A percentile compares a stretch with the other conserved stretches of the same genome.
Conservation (phyloP, 2,329 filamentous ascomycete species). For the Fonsecaea erecta region DNA sequence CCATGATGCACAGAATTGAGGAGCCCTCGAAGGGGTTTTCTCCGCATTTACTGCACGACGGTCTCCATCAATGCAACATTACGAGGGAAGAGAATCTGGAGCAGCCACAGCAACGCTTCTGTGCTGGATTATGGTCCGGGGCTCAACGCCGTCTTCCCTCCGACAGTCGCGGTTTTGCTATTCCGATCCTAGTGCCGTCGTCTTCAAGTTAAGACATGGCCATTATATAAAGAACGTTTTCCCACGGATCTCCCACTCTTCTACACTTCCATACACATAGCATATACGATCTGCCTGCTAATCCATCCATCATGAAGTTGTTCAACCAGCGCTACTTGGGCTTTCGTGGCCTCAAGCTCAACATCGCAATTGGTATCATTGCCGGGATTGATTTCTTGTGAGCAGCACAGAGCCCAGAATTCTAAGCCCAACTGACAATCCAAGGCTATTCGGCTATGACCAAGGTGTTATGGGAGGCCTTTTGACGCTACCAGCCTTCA, state of each 20-base stretch:
- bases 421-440: not conserved
- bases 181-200: not conserved
- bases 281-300: not conserved
- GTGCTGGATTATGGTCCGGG: not conserved
- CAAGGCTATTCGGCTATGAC: constrained; percentile 31
- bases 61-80: constrained; percentile 9
- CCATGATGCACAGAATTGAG: not conserved
- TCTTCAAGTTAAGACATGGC: not conserved
- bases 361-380: constrained; percentile 71
- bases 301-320: constrained; percentile 23
- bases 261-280: not conserved
- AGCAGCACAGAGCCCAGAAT: not conserved
- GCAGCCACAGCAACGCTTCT: not conserved
- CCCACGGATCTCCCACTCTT: not conserved
- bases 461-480: constrained; percentile 73
- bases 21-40: not conserved
- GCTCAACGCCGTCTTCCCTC: not conserved
- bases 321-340: constrained; percentile 59
- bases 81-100: not conserved
- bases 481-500: constrained; percentile 68
- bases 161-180: not conserved
- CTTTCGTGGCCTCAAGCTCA: constrained; percentile 67
- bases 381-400: constrained; percentile 55
- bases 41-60: not conserved
- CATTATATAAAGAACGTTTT: not conserved